These are phyloP conservation scores for Irpex lacteus DNA, from an alignment of 1,284 basidiomycete genomes.

Conservation along the genomic window DNA sequence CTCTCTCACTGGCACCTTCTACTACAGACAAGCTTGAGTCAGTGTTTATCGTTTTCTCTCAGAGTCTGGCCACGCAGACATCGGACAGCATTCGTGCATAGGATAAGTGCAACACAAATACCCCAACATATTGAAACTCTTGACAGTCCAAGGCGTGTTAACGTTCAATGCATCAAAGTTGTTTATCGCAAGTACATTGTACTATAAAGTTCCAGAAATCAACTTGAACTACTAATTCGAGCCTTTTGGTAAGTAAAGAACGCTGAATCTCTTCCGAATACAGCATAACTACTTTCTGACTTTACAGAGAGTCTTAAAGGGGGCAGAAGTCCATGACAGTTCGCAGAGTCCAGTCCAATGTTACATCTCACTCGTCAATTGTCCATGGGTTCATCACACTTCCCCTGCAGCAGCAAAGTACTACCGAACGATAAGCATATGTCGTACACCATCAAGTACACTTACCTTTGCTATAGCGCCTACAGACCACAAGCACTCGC, in stretches of 20 bases:
- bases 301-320: not conserved
- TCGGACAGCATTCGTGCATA: no score
- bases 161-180: not conserved
- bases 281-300: not conserved
- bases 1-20: no score
- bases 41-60: no score
- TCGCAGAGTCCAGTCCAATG: constrained; percentile 1
- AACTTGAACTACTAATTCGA: not conserved
- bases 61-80: no score
- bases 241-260: not conserved
- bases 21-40: no score
- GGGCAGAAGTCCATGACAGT: not conserved
- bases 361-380: not conserved
- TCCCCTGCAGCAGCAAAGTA: not conserved
- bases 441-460: not conserved
- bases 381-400: not conserved
- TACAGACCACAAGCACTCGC: constrained; percentile 36
- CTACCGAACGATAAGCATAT: not conserved
- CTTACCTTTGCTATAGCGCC: not conserved
- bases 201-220: not conserved
- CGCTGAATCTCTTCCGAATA: not conserved
- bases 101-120: no score
- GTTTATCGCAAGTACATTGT: no score
- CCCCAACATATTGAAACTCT: no score
- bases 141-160: not conserved